Evolutionary conservation across 257 asterid species (phyloP).

Genomic region (Mentha longifolia): DNA sequence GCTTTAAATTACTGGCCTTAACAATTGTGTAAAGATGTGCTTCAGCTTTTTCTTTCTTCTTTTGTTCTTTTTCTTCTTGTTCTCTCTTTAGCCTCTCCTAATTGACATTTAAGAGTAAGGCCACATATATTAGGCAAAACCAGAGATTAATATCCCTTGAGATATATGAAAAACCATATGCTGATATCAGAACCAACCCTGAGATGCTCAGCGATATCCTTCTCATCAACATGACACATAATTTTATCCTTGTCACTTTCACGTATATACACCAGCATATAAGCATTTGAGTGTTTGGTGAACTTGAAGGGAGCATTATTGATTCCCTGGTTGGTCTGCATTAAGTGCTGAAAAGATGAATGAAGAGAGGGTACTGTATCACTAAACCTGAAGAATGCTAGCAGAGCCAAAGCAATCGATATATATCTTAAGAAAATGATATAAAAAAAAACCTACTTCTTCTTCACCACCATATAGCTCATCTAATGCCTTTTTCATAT

Average conservation of each 20-base stretch:
- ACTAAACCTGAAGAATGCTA: slow-evolving; percentile 22
- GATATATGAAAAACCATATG: slow-evolving; percentile 30
- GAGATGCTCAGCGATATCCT: slow-evolving; percentile 86
- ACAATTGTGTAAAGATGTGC: slow-evolving; percentile 54
- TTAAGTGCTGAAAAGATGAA: slow-evolving; percentile 39
- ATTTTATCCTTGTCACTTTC: slow-evolving; percentile 58
- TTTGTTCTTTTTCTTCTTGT: slow-evolving; percentile 56
- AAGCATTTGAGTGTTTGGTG: slow-evolving; percentile 57
- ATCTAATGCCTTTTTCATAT: slow-evolving; percentile 55
- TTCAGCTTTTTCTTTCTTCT: slow-evolving; percentile 55
- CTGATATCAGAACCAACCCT: slow-evolving; percentile 44
- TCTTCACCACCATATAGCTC: slow-evolving; percentile 69
- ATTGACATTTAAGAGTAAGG: slow-evolving; percentile 29
- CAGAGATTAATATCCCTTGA: slow-evolving; percentile 6
- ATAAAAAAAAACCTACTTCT: slow-evolving; percentile 46
- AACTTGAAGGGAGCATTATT: slow-evolving; percentile 47
- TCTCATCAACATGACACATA: slow-evolving; percentile 65
- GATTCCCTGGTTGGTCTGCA: slow-evolving; percentile 51
- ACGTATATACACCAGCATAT: slow-evolving; percentile 62
- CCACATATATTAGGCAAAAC: slow-evolving; percentile 24
- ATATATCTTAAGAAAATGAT: background rate
- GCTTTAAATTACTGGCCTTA: slow-evolving; percentile 40
- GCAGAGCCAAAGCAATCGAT: too few relatives aligned
- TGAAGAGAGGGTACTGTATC: slow-evolving; percentile 24
- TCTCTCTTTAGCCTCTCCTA: slow-evolving; percentile 61